Base-by-base conservation (phyloP, 2,329 filamentous ascomycete genomes). In the Penicillium sp. region DNA sequence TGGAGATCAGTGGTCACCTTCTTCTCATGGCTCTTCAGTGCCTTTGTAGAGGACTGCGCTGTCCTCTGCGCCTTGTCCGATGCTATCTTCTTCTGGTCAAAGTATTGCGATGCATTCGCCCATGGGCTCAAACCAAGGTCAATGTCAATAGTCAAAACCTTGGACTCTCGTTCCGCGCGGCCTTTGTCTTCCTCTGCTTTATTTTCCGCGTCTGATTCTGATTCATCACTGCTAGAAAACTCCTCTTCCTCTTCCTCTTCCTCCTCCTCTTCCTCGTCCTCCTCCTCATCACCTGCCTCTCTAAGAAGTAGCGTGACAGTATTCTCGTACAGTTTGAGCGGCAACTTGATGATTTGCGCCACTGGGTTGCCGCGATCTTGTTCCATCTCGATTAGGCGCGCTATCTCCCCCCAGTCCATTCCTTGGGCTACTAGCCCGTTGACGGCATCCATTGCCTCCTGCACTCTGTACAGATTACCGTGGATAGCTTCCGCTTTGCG, bases 401-500 rank as follows among this genome's bases (percentile, higher is more conserved):
- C 89, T 61, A 97, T 91, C 57, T 96, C 88, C 10, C 89, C 83
- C 93, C 93, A 99, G 62, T 99, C 93, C 90, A 97, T 97, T 10
- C 92, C 92, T 64, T 95, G 89, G 4, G 82, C 82, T 52, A 99
- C 82, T n/a, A 97, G 75, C 0, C 89, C 88, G 67, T 95, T 97
- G 45, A 99, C 86, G 3, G 93, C 90, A 66, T 90, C 88, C 67
- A 90, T 90, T 4, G 89, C 90, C 72, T 97, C 93, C 66, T 95
- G 88, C 0, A 97, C 91, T 42, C 90, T 82, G 64, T 95, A 89
- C 1, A 89, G 78, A 62, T 99, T 97, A 18, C 89, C 88, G 67
- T 95, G 83, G 35, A 99, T 93, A 0, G 91, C 89, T 47, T 86
- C 86, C 2, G 92, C 93, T 68, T 95, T 97, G 47, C 88, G 84